phyloP scores from a whole-genome alignment of 2,329 filamentous ascomycete genomes.

The Dothiorella sarmentorum region DNA sequence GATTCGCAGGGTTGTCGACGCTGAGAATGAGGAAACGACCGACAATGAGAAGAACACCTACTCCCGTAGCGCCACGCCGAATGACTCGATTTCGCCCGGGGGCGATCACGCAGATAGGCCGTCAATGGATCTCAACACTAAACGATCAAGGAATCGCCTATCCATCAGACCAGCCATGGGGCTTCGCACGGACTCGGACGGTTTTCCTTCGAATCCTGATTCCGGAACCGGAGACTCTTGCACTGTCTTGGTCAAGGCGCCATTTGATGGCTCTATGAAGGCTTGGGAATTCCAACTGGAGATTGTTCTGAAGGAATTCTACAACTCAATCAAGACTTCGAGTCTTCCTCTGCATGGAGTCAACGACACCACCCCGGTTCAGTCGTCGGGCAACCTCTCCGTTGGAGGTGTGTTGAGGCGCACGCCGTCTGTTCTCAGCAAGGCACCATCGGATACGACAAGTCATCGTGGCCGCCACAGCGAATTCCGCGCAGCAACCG shows the following conservation, averaged over 20 bases:
- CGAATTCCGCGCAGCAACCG: slow-evolving; percentile 61
- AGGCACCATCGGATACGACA: slow-evolving; percentile 79
- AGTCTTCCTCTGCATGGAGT: slow-evolving; percentile 85
- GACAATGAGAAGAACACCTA: slow-evolving; percentile 22
- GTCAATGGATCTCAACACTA: slow-evolving; percentile 22
- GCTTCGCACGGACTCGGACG: slow-evolving; percentile 34
- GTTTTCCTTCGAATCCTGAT: slow-evolving; percentile 31
- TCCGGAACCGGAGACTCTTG: slow-evolving; percentile 52
- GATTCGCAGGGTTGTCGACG: slow-evolving; percentile 71
- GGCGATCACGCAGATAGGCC: background rate
- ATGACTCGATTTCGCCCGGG: slow-evolving; percentile 6
- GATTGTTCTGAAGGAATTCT: slow-evolving; percentile 86
- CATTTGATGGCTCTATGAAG: slow-evolving; percentile 70
- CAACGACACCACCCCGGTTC: slow-evolving; percentile 50
- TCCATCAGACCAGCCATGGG: slow-evolving; percentile 16
- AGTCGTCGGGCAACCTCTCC: slow-evolving; percentile 56
- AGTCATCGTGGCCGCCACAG: slow-evolving; percentile 69
- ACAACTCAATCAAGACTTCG: slow-evolving; percentile 81
- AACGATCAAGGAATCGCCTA: slow-evolving; percentile 27
- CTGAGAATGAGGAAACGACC: slow-evolving; percentile 27
- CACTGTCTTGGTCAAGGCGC: slow-evolving; percentile 72
- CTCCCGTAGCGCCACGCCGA: background rate
- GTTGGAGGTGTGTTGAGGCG: slow-evolving; percentile 73
- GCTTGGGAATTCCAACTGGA: slow-evolving; percentile 90
- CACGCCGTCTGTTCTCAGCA: slow-evolving; percentile 87